These are phyloP conservation scores for Cyberlindnera xylosilytica DNA, from an alignment of 805 yeast species.

Conservation along the genomic window DNA sequence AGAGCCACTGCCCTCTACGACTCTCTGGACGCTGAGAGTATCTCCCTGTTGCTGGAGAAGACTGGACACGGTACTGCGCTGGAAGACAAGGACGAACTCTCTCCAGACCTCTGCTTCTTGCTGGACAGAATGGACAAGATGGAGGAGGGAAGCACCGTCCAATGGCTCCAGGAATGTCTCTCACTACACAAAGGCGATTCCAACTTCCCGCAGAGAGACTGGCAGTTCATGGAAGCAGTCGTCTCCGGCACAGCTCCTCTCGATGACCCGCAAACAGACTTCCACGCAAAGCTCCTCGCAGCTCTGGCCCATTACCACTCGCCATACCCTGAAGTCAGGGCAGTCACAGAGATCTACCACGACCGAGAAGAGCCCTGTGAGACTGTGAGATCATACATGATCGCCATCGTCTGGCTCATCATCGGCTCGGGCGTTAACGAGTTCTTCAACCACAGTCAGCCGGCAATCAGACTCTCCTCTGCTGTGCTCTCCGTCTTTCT, in stretches of 20 bases:
- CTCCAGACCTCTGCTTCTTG: slow-evolving; percentile 14
- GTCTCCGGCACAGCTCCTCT: slow-evolving; percentile 2
- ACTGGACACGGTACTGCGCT: slow-evolving; percentile 16
- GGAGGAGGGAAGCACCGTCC: slow-evolving; percentile 28
- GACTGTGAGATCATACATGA: slow-evolving; percentile 40
- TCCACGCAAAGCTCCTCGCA: slow-evolving; percentile 11
- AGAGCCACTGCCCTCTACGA: slow-evolving; percentile 8
- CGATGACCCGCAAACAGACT: slow-evolving; percentile 3
- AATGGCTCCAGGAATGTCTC: slow-evolving; percentile 33
- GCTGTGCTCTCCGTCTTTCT: slow-evolving; percentile 45
- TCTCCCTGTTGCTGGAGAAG: slow-evolving; percentile 11
- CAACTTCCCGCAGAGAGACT: slow-evolving; percentile 37
- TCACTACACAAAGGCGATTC: slow-evolving; percentile 45
- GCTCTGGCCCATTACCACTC: slow-evolving; percentile 34
- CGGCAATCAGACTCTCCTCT: slow-evolving; percentile 41
- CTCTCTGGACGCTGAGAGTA: slow-evolving; percentile 4
- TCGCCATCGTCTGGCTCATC: slow-evolving; percentile 44
- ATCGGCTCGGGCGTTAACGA: slow-evolving; percentile 55
- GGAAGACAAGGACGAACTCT: slow-evolving; percentile 10
- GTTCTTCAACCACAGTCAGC: slow-evolving; percentile 54
- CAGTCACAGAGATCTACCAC: slow-evolving; percentile 52
- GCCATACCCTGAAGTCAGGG: slow-evolving; percentile 67
- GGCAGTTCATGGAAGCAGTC: slow-evolving; percentile 8
- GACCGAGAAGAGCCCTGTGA: slow-evolving; percentile 47
- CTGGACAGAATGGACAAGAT: slow-evolving; percentile 10